Evolutionary conservation across 2,329 filamentous ascomycete genomes (phyloP).

Genomic region (Fusarium tanahbumbuense): DNA sequence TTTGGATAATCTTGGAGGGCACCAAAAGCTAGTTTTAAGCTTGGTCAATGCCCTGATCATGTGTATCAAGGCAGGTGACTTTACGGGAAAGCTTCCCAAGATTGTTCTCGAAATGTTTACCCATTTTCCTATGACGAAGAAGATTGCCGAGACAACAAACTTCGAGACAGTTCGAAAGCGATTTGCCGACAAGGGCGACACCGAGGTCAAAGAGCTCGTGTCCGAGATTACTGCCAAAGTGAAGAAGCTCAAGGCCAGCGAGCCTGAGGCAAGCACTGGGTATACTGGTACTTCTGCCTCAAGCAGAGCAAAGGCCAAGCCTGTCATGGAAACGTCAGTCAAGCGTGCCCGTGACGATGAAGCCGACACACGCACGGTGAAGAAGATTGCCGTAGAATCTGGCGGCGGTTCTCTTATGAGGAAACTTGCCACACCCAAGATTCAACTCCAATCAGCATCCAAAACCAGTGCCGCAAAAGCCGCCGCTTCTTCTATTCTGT

Average conservation of each 20-base stretch:
- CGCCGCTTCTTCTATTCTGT: conserved; percentile 54
- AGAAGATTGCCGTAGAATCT: conserved; percentile 58
- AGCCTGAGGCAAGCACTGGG: conserved; percentile 52
- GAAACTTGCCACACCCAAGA: conserved; percentile 54
- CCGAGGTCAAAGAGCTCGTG: conserved; percentile 71
- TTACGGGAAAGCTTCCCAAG: conserved; percentile 65
- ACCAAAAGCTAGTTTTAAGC: conserved; percentile 67
- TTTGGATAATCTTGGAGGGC: conserved; percentile 67
- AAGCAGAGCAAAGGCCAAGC: conserved; percentile 53
- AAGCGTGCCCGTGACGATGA: conserved; percentile 58
- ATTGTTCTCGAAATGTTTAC: conserved; percentile 70
- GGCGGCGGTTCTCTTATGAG: conserved; percentile 53
- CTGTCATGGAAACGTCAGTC: conserved; percentile 44
- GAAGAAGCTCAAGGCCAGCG: conserved; percentile 55
- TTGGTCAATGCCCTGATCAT: conserved; percentile 66
- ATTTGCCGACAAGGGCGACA: conserved; percentile 73
- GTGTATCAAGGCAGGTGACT: conserved; percentile 65
- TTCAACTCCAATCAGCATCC: conserved; percentile 46
- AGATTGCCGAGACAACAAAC: conserved; percentile 72
- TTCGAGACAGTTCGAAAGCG: conserved; percentile 73
- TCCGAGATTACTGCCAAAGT: conserved; percentile 65
- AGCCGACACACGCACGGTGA: conserved; percentile 53
- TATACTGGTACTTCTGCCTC: conserved; percentile 56
- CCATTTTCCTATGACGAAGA: conserved; percentile 70
- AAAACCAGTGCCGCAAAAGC: conserved; percentile 50